Percentiles rank a stretch among this genome's conserved stretches.
phyloP scores from a whole-genome alignment of 2,329 filamentous ascomycete genomes.

The Nemania sp. region DNA sequence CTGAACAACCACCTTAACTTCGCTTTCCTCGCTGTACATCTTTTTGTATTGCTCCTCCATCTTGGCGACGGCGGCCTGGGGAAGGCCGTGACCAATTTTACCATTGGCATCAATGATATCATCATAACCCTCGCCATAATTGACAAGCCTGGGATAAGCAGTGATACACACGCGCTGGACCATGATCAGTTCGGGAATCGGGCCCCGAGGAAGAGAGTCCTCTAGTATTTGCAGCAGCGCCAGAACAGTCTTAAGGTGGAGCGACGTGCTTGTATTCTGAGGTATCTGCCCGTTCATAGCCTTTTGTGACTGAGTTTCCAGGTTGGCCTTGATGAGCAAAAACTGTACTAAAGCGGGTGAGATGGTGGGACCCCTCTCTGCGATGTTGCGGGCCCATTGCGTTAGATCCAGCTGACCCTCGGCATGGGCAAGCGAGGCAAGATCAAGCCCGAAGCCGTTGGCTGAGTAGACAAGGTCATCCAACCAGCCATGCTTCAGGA shows the following conservation, averaged over 20 bases:
- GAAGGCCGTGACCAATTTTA: conserved; percentile 77
- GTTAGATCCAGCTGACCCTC: conserved; percentile 79
- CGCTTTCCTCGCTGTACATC: conserved; percentile 92
- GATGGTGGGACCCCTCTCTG: conserved; percentile 69
- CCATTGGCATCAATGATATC: conserved; percentile 88
- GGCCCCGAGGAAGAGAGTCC: conserved; percentile 64
- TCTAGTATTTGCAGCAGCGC: conserved; percentile 79
- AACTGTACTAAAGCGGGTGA: conserved; percentile 77
- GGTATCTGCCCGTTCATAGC: conserved; percentile 63
- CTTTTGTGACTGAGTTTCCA: conserved; percentile 77
- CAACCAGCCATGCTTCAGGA: conserved; percentile 80
- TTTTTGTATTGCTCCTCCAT: conserved; percentile 99
- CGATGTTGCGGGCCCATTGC: conserved; percentile 76
- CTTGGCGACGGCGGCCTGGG: conserved; percentile 77
- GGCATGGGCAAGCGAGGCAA: conserved; percentile 83
- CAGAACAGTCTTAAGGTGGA: conserved; percentile 84
- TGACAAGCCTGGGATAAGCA: conserved; percentile 91
- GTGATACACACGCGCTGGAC: conserved; percentile 89
- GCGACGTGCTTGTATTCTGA: conserved; percentile 68
- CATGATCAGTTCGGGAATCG: conserved; percentile 71
- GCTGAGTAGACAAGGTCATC: conserved; percentile 77
- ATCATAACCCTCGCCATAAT: conserved; percentile 91
- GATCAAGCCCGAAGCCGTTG: conserved; percentile 84
- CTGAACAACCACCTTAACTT: conserved; percentile 83
- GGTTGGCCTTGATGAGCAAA: conserved; percentile 79